phyloP scores from a whole-genome alignment of 345 rosid genomes.

The Isatis tinctoria region DNA sequence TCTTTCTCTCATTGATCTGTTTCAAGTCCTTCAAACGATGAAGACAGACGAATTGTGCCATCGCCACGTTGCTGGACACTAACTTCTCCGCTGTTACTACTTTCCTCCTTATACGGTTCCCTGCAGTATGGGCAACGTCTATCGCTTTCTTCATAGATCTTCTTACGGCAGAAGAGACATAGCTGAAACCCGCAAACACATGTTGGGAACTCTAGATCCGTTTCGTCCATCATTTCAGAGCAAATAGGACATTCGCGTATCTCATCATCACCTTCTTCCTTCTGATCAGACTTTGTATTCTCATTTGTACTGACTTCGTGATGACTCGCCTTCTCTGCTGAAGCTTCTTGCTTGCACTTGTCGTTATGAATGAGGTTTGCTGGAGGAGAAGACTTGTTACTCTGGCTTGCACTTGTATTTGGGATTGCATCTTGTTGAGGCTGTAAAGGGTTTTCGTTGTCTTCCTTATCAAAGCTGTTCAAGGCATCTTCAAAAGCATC shows the following conservation, averaged over 20 bases:
- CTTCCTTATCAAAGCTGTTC: constrained; percentile 13
- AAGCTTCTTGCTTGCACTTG: not conserved
- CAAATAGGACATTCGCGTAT: constrained; percentile 37
- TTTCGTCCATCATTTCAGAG: constrained; percentile 38
- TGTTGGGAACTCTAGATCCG: constrained; percentile 41
- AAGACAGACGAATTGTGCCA: constrained; percentile 10
- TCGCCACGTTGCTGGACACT: constrained; percentile 24
- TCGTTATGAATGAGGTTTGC: not conserved
- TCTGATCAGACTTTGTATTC: constrained; percentile 18
- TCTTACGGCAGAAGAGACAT: constrained; percentile 46
- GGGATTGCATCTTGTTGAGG: not conserved
- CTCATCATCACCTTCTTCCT: constrained; percentile 4
- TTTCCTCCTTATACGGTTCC: constrained; percentile 18
- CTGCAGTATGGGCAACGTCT: constrained; percentile 45
- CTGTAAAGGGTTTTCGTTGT: not conserved
- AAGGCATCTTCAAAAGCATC: constrained; percentile 33
- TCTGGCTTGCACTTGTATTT: constrained; percentile 19
- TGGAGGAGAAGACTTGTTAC: not conserved
- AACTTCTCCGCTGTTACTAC: not conserved
- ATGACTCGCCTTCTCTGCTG: not conserved
- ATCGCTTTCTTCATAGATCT: constrained; percentile 36
- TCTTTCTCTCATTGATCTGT: constrained; percentile 9
- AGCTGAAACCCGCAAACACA: constrained; percentile 42
- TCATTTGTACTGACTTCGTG: not conserved
- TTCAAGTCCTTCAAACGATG: constrained; percentile 29